phyloP scores from a whole-genome alignment of 2,329 filamentous ascomycete genomes.

The Microdochium nivale region DNA sequence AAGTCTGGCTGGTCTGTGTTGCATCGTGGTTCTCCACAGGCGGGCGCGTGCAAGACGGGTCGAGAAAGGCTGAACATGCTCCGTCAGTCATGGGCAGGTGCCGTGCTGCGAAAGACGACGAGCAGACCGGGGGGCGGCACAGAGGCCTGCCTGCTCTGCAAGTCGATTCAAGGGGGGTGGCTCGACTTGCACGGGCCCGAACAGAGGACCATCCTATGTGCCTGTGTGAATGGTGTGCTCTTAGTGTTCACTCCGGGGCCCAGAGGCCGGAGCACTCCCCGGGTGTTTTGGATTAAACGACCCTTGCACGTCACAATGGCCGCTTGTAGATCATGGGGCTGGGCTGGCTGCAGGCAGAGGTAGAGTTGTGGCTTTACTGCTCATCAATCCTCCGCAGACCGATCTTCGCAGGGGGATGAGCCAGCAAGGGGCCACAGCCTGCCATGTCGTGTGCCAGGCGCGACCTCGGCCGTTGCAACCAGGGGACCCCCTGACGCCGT shows the following conservation, averaged over 20 bases:
- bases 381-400: slow-evolving; percentile 27
- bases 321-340: slow-evolving; percentile 28
- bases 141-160: no score
- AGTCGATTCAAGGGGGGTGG: not conserved
- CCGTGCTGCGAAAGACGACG: not conserved
- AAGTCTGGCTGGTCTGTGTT: not conserved
- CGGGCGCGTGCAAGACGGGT: not conserved
- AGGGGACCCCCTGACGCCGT: not conserved
- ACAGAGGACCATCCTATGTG: not conserved
- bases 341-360: slow-evolving; percentile 20
- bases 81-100: no score
- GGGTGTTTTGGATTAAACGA: slow-evolving; percentile 14
- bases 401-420: slow-evolving; percentile 27
- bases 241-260: slow-evolving; percentile 8
- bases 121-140: not conserved
- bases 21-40: not conserved
- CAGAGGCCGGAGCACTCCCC: slow-evolving; percentile 11
- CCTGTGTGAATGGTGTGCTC: not conserved
- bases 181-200: not conserved
- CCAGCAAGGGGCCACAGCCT: slow-evolving; percentile 15
- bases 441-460: slow-evolving; percentile 3
- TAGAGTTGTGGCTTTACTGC: not conserved
- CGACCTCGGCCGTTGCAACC: not conserved
- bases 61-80: not conserved
- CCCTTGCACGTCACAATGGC: slow-evolving; percentile 25